These are phyloP conservation scores for Toxicodendron radicans DNA, from an alignment of 345 rosid genomes.

Conservation along the genomic window DNA sequence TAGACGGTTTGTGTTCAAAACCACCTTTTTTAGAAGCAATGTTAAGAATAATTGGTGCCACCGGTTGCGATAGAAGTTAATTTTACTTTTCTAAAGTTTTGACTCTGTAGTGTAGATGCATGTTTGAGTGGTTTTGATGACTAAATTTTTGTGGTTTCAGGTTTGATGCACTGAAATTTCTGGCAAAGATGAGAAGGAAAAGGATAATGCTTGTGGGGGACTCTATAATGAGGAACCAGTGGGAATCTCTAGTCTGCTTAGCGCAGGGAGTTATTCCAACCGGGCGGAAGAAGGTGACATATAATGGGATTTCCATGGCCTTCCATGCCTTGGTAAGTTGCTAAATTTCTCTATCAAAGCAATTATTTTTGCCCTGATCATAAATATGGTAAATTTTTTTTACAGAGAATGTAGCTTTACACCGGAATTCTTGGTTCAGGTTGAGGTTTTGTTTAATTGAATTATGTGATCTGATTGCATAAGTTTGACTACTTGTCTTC, in stretches of 20 bases:
- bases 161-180: slow-evolving; percentile 82
- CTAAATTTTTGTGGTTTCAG: slow-evolving; percentile 30
- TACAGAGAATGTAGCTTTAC: background rate
- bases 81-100: too few relatives aligned
- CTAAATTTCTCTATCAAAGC: background rate
- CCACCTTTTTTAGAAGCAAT: too few relatives aligned
- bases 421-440: background rate
- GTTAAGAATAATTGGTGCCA: too few relatives aligned
- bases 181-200: slow-evolving; percentile 78
- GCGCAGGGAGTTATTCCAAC: slow-evolving; percentile 84
- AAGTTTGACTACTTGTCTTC: background rate
- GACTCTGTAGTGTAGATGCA: background rate
- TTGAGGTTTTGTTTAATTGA: background rate
- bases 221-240: slow-evolving; percentile 96
- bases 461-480: background rate
- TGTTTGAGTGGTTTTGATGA: background rate
- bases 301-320: slow-evolving; percentile 84
- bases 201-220: slow-evolving; percentile 93
- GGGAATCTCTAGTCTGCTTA: slow-evolving; percentile 95
- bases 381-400: background rate
- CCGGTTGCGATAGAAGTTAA: too few relatives aligned
- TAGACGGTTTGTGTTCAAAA: too few relatives aligned
- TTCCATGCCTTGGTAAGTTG: slow-evolving; percentile 72
- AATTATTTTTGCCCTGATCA: background rate
- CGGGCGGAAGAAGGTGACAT: slow-evolving; percentile 60